phyloP scores from a whole-genome alignment of 2,329 filamentous ascomycete species.

The Clonostachys solani region DNA sequence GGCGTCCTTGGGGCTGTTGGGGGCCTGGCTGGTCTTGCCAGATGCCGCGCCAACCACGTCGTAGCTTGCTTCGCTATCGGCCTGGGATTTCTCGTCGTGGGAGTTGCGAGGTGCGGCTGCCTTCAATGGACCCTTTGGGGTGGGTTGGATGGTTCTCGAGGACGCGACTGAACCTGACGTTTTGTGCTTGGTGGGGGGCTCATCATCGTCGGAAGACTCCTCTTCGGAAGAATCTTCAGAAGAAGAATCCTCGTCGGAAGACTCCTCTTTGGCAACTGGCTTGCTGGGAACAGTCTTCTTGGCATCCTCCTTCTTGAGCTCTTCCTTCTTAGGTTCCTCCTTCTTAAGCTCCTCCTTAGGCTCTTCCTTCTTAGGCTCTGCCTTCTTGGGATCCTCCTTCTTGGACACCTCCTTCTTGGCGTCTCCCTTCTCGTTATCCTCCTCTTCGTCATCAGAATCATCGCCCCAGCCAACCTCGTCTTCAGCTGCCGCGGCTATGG shows the following conservation, averaged over 20 bases:
- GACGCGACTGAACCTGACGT: conserved; percentile 49
- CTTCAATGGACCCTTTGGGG: conserved; percentile 45
- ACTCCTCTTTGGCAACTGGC: too few relatives aligned
- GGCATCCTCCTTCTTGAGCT: not conserved
- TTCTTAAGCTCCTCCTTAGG: not conserved
- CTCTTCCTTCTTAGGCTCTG: too few relatives aligned
- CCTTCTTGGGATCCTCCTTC: not conserved
- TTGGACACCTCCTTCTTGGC: not conserved
- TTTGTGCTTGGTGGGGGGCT: conserved; percentile 21
- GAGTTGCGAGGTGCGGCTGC: conserved; percentile 65
- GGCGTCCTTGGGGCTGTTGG: conserved; percentile 56
- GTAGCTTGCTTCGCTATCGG: conserved; percentile 94
- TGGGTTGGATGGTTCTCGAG: conserved; percentile 52
- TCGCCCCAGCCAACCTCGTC: conserved; percentile 72
- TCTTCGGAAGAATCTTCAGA: conserved; percentile 5
- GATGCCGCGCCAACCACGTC: conserved; percentile 82
- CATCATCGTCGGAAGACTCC: conserved; percentile 30
- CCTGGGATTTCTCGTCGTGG: conserved; percentile 84
- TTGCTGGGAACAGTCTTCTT: not conserved
- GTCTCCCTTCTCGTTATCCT: conserved; percentile 3
- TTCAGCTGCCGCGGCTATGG: conserved; percentile 60
- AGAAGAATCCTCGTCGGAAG: too few relatives aligned
- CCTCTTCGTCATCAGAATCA: conserved; percentile 52
- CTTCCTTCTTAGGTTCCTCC: not conserved
- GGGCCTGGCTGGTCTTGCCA: conserved; percentile 73